Base-by-base conservation (phyloP, 306 rosid species). In the Cucumis melo region DNA sequence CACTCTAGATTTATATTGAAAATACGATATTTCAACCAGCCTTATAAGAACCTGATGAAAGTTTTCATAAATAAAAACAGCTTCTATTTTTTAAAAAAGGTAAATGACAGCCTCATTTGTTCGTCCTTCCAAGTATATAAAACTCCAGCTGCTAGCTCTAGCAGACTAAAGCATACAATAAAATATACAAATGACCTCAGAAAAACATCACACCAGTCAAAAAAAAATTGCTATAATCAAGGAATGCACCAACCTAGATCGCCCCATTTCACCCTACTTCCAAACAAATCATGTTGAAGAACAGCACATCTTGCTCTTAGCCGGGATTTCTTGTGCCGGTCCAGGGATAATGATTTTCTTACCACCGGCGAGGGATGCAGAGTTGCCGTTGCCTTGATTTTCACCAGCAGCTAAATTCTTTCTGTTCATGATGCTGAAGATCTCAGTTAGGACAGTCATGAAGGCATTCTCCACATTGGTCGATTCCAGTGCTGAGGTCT, bases 391-490 rank as follows among this genome's bases (percentile, higher is more conserved):
- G 75, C 89, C 91, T 67, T 88, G 92, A 77, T 60, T 83, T 80
- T 88, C 97, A 48, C 72, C 85, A 4, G 98, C 97, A 41, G 90
- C 78, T 44, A 93, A 78, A 83, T 13, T 89, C 83, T 91, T 91
- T 89, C 78, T 91, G 89, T 87, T 93, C 78, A 91, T 85, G 59
- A 88, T 88, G 83, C 88, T 91, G 92, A 91, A 93, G 70, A 93
- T 91, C 87, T 93, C 98, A 3, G 97, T 91, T 80, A 93, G 83
- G 71, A 93, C 87, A 29, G 97, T 93, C 77, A 82, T 63, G 90
- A 93, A 93, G 80, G 97, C 97, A 12, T 80, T 78, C 87, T 93
- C 98, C 23, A 93, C 97, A n/a, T 93, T 93, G 39, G 98, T 91
- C 5, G 97, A 83, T 82, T 89, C 87, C 78, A 93, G 74, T 16